Percentiles rank a stretch among this genome's conserved stretches.
Evolutionary conservation across 2,329 filamentous ascomycete genomes (phyloP).

Genomic region (Sporothrix humicola): DNA sequence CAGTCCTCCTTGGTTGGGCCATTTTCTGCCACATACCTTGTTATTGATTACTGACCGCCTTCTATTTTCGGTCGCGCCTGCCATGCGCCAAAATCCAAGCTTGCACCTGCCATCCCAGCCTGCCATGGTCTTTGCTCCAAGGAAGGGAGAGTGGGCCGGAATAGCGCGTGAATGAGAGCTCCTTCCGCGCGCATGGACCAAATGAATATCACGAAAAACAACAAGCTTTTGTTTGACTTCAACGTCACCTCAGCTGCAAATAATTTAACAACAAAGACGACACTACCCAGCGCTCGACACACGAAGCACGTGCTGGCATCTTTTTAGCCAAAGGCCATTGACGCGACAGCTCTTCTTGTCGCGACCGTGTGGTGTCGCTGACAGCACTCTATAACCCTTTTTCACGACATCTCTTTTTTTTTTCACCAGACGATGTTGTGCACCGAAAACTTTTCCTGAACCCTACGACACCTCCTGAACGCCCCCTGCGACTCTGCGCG

Average conservation of each 20-base stretch:
- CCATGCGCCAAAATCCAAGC: not conserved
- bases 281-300: not conserved
- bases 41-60: constrained; percentile 25
- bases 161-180: constrained; percentile 31
- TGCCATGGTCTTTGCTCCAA: not conserved
- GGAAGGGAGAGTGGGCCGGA: constrained; percentile 20
- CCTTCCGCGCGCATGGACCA: constrained; percentile 8
- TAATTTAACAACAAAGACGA: not conserved
- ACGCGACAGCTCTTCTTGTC: not conserved
- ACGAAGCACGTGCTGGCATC: not conserved
- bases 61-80: constrained; percentile 9
- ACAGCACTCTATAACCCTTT: not conserved
- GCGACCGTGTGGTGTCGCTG: no score
- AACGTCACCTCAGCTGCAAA: not conserved
- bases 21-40: constrained; percentile 24
- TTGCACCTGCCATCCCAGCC: not conserved
- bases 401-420: not conserved
- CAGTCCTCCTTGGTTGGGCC: not conserved
- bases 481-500: no score
- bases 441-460: not conserved
- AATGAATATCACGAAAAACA: constrained; percentile 1
- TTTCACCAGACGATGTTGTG: not conserved
- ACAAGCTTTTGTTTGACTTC: constrained; percentile 6
- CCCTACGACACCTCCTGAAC: not conserved
- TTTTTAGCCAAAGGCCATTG: no score